Conservation (phyloP, 2,329 filamentous ascomycete species). For the Colletotrichum agaves region DNA sequence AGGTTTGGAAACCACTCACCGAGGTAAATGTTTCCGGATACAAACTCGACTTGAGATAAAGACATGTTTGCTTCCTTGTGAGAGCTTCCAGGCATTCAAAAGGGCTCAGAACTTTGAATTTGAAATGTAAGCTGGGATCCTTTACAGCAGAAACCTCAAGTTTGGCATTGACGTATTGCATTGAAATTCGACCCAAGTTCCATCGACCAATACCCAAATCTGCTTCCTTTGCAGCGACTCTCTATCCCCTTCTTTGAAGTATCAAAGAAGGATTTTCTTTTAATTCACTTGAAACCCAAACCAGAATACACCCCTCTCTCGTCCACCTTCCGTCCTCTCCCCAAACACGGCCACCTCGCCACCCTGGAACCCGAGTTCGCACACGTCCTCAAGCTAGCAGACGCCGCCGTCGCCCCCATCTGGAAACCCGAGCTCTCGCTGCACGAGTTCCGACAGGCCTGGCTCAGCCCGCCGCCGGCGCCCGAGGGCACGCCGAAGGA, state of each 20-base stretch:
- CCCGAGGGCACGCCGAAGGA: conserved; percentile 46
- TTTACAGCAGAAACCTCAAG: no score
- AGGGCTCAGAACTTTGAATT: no score
- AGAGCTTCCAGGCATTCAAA: no score
- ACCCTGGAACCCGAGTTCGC: conserved; percentile 47
- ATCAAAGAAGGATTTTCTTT: no score
- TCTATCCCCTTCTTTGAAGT: no score
- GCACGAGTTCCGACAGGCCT: conserved; percentile 44
- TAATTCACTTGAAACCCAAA: conserved; percentile 42
- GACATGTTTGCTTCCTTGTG: no score
- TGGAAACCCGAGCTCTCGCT: conserved; percentile 45
- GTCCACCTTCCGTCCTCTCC: conserved; percentile 47
- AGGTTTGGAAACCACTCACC: no score
- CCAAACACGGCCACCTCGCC: conserved; percentile 49
- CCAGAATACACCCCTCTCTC: conserved; percentile 44
- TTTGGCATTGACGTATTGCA: no score
- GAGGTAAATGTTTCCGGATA: not conserved
- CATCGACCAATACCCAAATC: fast-evolving
- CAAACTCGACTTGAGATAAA: no score
- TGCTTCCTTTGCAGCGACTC: not conserved
- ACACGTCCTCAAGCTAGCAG: conserved; percentile 42
- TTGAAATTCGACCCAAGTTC: not conserved
- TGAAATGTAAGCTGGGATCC: no score
- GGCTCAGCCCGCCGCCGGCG: conserved; percentile 41
- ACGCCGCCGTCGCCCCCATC: conserved; percentile 42